Conservation (phyloP, 108 stramenopile genomes). For the Aurantiochytrium sp. region DNA sequence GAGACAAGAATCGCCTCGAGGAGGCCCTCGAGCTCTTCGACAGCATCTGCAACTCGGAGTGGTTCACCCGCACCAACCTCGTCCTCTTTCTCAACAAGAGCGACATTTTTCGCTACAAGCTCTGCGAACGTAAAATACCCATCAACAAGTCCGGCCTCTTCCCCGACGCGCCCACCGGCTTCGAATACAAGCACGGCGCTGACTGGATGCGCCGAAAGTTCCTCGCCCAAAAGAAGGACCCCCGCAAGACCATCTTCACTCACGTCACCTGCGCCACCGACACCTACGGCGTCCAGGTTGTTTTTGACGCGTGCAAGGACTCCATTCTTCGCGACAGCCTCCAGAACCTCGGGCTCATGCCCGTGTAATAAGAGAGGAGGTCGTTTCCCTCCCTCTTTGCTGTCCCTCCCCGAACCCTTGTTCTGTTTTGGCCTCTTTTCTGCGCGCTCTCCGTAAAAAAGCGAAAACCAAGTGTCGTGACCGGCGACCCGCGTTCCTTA, state of each 20-base stretch:
- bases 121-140: constrained; percentile 2
- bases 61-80: constrained; percentile 20
- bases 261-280: constrained; percentile 97
- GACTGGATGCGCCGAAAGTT: constrained; percentile 87
- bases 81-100: constrained; percentile 49
- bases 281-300: constrained; percentile 76
- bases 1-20: constrained; percentile 31
- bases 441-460: no score
- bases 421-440: background rate
- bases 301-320: constrained; percentile 60
- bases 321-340: constrained; percentile 54
- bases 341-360: constrained; percentile 34
- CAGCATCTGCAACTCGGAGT: background rate
- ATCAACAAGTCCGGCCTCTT: constrained; percentile 51
- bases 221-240: constrained; percentile 70
- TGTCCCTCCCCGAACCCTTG: no score
- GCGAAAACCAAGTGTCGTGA: no score
- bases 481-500: no score
- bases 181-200: constrained; percentile 79
- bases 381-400: background rate
- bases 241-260: constrained; percentile 58
- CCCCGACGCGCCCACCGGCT: constrained; percentile 71
- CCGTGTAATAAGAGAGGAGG: no score
- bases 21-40: constrained; percentile 45
- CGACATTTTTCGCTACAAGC: constrained; percentile 42